Evolutionary conservation across 139 green algal genomes (phyloP).

Genomic region (Bryopsis sp.): DNA sequence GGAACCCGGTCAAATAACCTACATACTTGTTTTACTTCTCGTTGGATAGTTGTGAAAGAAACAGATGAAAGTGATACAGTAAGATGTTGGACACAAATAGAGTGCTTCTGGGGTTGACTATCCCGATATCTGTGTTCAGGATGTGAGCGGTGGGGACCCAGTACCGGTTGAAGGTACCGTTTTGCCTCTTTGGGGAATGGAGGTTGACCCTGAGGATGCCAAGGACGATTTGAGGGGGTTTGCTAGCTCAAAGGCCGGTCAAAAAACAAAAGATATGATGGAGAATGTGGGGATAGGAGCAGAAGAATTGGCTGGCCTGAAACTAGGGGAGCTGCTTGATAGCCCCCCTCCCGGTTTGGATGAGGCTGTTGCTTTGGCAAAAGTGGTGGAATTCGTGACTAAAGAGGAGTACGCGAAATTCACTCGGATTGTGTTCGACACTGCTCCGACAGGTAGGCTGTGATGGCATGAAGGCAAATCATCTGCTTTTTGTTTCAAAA

Average conservation of each 20-base stretch:
- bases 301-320: conserved; percentile 79
- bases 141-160: conserved; percentile 81
- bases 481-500: too few relatives aligned
- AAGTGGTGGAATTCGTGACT: conserved; percentile 90
- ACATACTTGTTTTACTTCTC: too few relatives aligned
- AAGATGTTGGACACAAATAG: too few relatives aligned
- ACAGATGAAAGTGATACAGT: too few relatives aligned
- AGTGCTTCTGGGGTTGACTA: too few relatives aligned
- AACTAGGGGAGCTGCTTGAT: conserved; percentile 93
- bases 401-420: conserved; percentile 86
- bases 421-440: conserved; percentile 96
- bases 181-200: conserved; percentile 84
- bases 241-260: not conserved
- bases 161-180: conserved; percentile 82
- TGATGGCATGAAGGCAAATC: too few relatives aligned
- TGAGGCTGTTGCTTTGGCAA: conserved; percentile 80
- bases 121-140: too few relatives aligned
- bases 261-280: conserved; percentile 64
- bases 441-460: conserved; percentile 65
- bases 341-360: conserved; percentile 92
- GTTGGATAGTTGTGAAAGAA: too few relatives aligned
- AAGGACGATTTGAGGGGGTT: conserved; percentile 31
- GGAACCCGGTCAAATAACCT: too few relatives aligned
- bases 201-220: conserved; percentile 84
- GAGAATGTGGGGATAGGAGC: conserved; percentile 67